phyloP scores from a whole-genome alignment of 2,329 filamentous ascomycete genomes.

The Hypomyces perniciosus region DNA sequence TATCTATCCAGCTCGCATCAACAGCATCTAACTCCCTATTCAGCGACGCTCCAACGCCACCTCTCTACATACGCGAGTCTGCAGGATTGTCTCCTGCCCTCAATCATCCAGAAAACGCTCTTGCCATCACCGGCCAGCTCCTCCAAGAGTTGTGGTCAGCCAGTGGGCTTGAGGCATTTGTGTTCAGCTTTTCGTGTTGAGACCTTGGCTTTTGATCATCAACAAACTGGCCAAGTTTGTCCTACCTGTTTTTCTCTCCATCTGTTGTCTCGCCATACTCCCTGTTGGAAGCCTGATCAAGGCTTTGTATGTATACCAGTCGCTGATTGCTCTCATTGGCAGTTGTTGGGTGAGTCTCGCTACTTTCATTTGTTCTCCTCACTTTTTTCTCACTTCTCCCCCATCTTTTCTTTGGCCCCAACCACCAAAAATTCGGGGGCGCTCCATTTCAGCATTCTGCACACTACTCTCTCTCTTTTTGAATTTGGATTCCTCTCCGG shows the following conservation, averaged over 20 bases:
- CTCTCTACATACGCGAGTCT: neutral
- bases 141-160: neutral
- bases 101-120: neutral
- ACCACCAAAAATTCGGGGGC: neutral
- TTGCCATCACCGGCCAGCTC: neutral
- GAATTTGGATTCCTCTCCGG: neutral
- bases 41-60: too few species aligned
- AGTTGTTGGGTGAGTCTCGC: constrained; percentile 25
- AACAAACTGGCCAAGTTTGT: constrained; percentile 2
- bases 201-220: neutral
- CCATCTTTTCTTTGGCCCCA: neutral
- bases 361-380: constrained; percentile 3
- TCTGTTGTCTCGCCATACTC: constrained; percentile 9
- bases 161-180: too few species aligned
- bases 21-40: too few species aligned
- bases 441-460: neutral
- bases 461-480: constrained; percentile 6
- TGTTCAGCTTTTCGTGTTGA: neutral
- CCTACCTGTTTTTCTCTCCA: constrained; percentile 11
- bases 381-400: constrained; percentile 3
- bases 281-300: constrained; percentile 19
- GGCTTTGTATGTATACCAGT: constrained; percentile 35
- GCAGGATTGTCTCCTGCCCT: neutral
- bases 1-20: too few species aligned
- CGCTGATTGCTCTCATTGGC: constrained; percentile 27